phyloP scores from a whole-genome alignment of 192 early-diverging fungal genomes.

The Coemansia sp. region DNA sequence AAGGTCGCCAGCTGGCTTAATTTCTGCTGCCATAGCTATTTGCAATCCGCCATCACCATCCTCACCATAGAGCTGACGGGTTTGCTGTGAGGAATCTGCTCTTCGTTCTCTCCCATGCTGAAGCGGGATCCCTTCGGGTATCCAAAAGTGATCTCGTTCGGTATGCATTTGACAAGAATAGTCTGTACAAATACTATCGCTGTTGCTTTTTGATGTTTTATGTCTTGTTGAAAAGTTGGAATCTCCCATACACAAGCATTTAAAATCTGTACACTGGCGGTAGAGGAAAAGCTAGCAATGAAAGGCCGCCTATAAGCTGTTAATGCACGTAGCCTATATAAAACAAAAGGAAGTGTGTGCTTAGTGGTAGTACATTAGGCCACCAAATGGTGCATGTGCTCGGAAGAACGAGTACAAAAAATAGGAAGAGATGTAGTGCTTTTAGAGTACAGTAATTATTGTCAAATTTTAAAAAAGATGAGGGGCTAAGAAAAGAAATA shows the following conservation, averaged over 20 bases:
- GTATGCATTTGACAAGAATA: slow-evolving; percentile 15
- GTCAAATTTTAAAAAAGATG: not conserved
- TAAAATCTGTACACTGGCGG: not conserved
- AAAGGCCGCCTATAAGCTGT: not conserved
- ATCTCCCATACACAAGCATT: not conserved
- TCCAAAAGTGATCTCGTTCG: slow-evolving; percentile 45
- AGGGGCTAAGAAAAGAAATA: not conserved
- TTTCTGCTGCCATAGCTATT: slow-evolving; percentile 24
- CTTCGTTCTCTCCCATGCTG: slow-evolving; percentile 27
- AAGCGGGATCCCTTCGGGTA: slow-evolving; percentile 36
- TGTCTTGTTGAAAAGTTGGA: not conserved
- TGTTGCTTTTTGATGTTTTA: not conserved
- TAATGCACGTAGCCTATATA: not conserved
- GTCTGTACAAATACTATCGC: not conserved
- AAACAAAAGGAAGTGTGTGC: not conserved
- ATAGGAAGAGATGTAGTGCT: not conserved
- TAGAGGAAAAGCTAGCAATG: not conserved
- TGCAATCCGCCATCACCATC: not conserved
- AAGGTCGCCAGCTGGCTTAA: slow-evolving; percentile 25
- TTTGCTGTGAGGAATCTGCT: not conserved
- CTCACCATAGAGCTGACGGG: not conserved
- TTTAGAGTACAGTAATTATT: not conserved
- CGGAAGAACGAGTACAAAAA: not conserved
- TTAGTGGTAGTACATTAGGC: not conserved
- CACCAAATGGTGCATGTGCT: not conserved